Evolutionary conservation across 2,329 filamentous ascomycete species (phyloP), one percentile per base, ranked within the genome.

Genomic region (Laburnicola sp.): DNA sequence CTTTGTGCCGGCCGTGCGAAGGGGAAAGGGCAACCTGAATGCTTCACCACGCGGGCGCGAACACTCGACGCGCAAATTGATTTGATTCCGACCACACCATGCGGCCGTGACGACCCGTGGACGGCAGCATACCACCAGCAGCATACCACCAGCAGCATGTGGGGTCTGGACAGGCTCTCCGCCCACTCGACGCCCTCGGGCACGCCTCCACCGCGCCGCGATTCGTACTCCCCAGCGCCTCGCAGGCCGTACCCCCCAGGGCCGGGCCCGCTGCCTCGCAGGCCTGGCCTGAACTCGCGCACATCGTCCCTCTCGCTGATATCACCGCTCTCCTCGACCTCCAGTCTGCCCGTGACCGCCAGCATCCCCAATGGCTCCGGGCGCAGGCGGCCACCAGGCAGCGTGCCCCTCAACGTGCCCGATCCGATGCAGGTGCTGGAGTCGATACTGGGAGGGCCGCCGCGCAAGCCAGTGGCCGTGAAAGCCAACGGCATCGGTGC

Each of bases 101-200:
- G 43, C 42, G 34, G 35, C 53, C 23, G 45, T 56, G 47, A 50
- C 8, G 27, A 26, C 4, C 22, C n/a, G 31, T 28, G 37, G 21
- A 34, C 32, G 11, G 11, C 6, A 21, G 23, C 21, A 37, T n/a
- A n/a, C n/a, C n/a, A n/a, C n/a, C n/a, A n/a, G n/a, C n/a, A n/a
- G n/a, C n/a, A n/a, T n/a, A n/a, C n/a, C 22, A 22, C 31, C 28
- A 32, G 36, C 63, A 68, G 51, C 51, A 96, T 96, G 90, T 96
- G 91, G 91, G 69, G 69, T 2, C 85, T 95, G 69, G 91, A 96
- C 77, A 87, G 91, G 71, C 85, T 96, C 59, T 86, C 88, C 58
- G 85, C 82, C 64, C 86, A 88, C 73, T 82, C 86, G 50, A 85
- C 83, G 71, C 77, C 84, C 74, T 79, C 83, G 50, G 80, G 82